A percentile compares a stretch with the other conserved stretches of the same genome.
These are phyloP conservation scores for Talaromyces rugulosus DNA, from an alignment of 2,329 filamentous ascomycete genomes.

Conservation along the genomic window DNA sequence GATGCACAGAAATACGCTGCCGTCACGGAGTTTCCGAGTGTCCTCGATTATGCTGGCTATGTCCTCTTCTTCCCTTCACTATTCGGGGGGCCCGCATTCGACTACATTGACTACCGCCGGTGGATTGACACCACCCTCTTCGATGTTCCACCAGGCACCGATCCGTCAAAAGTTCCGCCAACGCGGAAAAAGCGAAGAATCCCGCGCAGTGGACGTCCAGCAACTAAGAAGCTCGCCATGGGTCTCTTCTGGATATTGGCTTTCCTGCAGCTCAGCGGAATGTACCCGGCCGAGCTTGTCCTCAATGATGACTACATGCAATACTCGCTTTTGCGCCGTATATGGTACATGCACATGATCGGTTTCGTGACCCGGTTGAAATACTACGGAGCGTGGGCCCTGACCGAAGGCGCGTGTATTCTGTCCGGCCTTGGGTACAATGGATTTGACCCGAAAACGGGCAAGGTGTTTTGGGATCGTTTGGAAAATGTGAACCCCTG, in stretches of 20 bases:
- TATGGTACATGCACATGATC: conserved; percentile 80
- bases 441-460: conserved; percentile 78
- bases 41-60: conserved; percentile 83
- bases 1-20: conserved; percentile 81
- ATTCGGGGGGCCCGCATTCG: conserved; percentile 86
- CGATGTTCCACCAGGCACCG: conserved; percentile 73
- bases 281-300: conserved; percentile 62
- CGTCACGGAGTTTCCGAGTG: conserved; percentile 65
- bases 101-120: conserved; percentile 84
- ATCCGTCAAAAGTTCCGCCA: conserved; percentile 77
- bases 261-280: conserved; percentile 68
- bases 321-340: conserved; percentile 65
- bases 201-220: conserved; percentile 82
- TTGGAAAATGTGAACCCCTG: conserved; percentile 84
- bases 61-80: conserved; percentile 93
- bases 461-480: conserved; percentile 83
- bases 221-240: conserved; percentile 66
- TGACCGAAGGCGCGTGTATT: conserved; percentile 93
- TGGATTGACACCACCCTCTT: conserved; percentile 97
- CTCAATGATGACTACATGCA: conserved; percentile 63
- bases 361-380: conserved; percentile 79
- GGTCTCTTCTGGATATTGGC: conserved; percentile 75
- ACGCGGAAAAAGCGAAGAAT: conserved; percentile 90
- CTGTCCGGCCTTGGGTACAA: conserved; percentile 92
- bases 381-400: conserved; percentile 93